These are phyloP conservation scores for Citropsis articulata DNA, from an alignment of 345 rosid species.

Conservation along the genomic window DNA sequence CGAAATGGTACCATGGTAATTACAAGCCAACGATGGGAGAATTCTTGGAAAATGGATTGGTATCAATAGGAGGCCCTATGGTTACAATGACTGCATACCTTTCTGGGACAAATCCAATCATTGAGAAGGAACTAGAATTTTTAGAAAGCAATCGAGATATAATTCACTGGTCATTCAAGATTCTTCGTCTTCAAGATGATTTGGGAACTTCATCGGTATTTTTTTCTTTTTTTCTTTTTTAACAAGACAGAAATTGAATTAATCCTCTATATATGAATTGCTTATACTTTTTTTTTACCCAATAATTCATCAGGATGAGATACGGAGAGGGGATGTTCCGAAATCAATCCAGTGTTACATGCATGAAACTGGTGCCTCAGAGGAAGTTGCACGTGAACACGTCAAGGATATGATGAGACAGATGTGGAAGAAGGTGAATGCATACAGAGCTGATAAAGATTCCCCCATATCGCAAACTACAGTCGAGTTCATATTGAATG, in stretches of 20 bases:
- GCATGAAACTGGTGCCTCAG: constrained; percentile 30
- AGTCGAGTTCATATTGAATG: not conserved
- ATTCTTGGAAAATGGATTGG: constrained; percentile 6
- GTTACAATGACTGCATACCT: not conserved
- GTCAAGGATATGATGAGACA: constrained; percentile 10
- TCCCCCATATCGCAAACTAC: not conserved
- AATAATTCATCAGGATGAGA: constrained; percentile 19
- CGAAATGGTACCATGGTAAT: constrained; percentile 17
- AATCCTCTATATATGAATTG: not conserved
- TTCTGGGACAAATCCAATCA: not conserved
- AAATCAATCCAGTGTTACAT: constrained; percentile 40
- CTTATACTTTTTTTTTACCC: not conserved
- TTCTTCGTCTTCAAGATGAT: constrained; percentile 22
- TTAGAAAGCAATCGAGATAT: not conserved
- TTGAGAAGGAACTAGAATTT: not conserved
- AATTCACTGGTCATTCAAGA: not conserved
- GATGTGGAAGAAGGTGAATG: constrained; percentile 31
- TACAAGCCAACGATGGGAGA: constrained; percentile 6
- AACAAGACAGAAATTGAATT: too few relatives aligned
- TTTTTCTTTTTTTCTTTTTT: not conserved
- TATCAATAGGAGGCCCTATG: constrained; percentile 4
- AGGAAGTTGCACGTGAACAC: constrained; percentile 26
- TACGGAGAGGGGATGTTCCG: constrained; percentile 29
- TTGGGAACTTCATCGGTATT: constrained; percentile 24
- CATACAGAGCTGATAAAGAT: not conserved